Base-by-base conservation (phyloP, 2,329 filamentous ascomycete genomes). In the Ilyonectria robusta region DNA sequence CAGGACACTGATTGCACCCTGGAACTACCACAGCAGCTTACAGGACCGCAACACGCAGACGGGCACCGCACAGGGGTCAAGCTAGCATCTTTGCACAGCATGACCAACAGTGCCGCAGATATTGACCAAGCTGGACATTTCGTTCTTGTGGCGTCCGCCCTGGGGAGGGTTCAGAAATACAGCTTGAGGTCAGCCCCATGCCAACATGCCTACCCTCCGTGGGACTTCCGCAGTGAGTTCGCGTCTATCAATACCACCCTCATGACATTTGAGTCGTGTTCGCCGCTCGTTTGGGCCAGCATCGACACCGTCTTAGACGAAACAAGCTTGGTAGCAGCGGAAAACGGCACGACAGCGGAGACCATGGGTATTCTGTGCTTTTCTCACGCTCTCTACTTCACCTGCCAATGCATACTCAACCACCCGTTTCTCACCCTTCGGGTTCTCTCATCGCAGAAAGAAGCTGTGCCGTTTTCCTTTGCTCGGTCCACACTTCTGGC, bases 331-430 rank as follows among this genome's bases (percentile, higher is more conserved):
- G 48, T 19, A n/a, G 48, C 48, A 13, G 48, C 48, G 6, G 23
- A 51, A 33, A 51, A 46, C 44, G 44, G 44, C 44, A 46, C 44
- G 19, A 46, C 44, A 23, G 44, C 44, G n/a, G 44, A 46, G 44
- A 46, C 44, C n/a, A 46, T 58, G 55, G 55, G 55, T 23, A 46
- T 46, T 46, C 55, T 58, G 26, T 46, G 40, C 37, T 58, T 35
- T 35, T 58, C 55, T 31, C 55, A 58, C 17, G 55, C 55, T 35
- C 37, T 58, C 55, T 47, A 58, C 55, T 58, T 46, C 55, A 29
- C 29, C 15, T 47, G 55, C 55, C 55, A 58, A 33, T 58, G 55
- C 40, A 46, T 58, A 29, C 55, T 58, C 42, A 46, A 58, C 42
- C 55, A 58, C 40, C 40, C 55, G 7, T 46, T 58, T 47, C 19